These are phyloP conservation scores for Colletotrichum lini DNA, from an alignment of 2,329 filamentous ascomycete genomes.

Conservation along the genomic window DNA sequence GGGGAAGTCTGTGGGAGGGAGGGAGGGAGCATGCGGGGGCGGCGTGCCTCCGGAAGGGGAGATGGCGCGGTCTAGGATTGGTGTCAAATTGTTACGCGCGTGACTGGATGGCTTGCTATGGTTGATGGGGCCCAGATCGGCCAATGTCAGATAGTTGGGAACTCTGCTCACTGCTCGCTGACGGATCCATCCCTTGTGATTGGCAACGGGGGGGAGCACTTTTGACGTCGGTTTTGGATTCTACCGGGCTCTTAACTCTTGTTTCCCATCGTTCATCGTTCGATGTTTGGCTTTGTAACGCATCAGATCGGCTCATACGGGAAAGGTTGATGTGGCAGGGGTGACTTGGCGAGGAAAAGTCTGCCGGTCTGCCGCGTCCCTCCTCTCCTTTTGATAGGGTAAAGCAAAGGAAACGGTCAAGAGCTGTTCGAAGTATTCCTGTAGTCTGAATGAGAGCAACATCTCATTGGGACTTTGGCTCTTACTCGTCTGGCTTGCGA, in stretches of 20 bases:
- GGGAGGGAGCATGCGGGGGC: slow-evolving; percentile 1
- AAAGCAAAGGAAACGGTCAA: no score
- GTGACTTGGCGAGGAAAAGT: background rate
- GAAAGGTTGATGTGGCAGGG: background rate
- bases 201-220: background rate
- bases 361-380: no score
- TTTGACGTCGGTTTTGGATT: background rate
- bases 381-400: no score
- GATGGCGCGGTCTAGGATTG: background rate
- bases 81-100: no score
- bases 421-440: no score
- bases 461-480: no score
- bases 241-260: background rate
- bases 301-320: background rate
- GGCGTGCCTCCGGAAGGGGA: background rate
- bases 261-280: slow-evolving; percentile 2
- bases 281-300: background rate
- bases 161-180: slow-evolving; percentile 8
- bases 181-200: slow-evolving; percentile 9
- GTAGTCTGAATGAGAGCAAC: no score
- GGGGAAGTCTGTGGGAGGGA: background rate
- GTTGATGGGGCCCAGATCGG: background rate
- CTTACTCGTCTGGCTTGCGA: no score
- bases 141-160: background rate
- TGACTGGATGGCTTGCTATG: background rate